Base-by-base conservation (phyloP, 2,329 filamentous ascomycete genomes). In the Lomentospora prolificans region DNA sequence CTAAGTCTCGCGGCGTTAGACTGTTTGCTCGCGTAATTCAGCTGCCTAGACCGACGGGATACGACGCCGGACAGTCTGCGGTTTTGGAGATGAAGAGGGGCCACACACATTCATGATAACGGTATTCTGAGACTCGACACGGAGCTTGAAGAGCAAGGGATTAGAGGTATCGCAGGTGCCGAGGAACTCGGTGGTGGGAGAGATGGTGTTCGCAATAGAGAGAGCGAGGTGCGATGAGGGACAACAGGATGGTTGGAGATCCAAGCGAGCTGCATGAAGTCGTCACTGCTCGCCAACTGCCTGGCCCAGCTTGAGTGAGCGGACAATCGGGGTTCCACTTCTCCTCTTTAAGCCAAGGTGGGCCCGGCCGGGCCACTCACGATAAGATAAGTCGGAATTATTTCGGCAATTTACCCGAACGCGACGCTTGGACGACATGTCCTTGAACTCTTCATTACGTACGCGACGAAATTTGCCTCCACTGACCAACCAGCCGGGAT, bases 81-180 rank as follows among this genome's bases (percentile, higher is more conserved):
- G 53, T n/a, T n/a, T n/a, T n/a, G n/a, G n/a, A n/a, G 57, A 44
- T 57, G 55, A 41, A 51, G 51, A 39, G 59, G 33, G 10, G 59
- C 17, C 30, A 65, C 76, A 59, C 64, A 83, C 81, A 70, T 85
- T 85, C 81, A 85, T 82, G 62, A 58, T 73, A 65, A 60, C 57
- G 24, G 36, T 50, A 14, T 51, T 27, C 33, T n/a, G 12, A 39
- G 33, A 39, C 33, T 7, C 33, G 17, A n/a, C 33, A n/a, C n/a
- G n/a, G n/a, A n/a, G n/a, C n/a, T n/a, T n/a, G 46, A 5, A 10
- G 46, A 25, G 17, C 6, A 17, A 46, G 19, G 14, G 6, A 17
- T n/a, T 6, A 46, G 17, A n/a, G n/a, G 19, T 46, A 17, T 46
- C n/a, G 41, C 6, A n/a, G n/a, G 14, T 7, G 19, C 14, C 7